These are phyloP conservation scores for Cladosporium austrohemisphaericum DNA, from an alignment of 2,329 filamentous ascomycete genomes.

Conservation along the genomic window DNA sequence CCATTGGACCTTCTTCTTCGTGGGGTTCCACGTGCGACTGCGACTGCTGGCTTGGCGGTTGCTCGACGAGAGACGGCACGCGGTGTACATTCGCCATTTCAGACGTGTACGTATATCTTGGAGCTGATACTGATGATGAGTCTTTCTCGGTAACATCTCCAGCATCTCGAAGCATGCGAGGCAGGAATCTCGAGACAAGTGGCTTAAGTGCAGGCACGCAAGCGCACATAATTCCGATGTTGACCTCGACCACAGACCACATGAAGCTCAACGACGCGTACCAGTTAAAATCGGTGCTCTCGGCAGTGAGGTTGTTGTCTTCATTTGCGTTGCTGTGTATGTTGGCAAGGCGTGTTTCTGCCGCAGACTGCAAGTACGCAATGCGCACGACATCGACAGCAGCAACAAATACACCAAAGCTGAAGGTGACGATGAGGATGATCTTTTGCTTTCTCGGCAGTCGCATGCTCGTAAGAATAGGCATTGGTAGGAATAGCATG, in stretches of 20 bases:
- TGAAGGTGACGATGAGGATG: slow-evolving; percentile 81
- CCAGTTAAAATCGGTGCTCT: slow-evolving; percentile 54
- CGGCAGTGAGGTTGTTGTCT: slow-evolving; percentile 25
- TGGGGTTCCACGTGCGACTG: slow-evolving; percentile 7
- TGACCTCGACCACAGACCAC: slow-evolving; percentile 92
- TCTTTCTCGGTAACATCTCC: slow-evolving; percentile 33
- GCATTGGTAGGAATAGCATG: slow-evolving; percentile 82
- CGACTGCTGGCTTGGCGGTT: neutral
- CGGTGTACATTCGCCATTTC: slow-evolving; percentile 25
- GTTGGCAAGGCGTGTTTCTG: slow-evolving; percentile 43
- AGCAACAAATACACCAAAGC: slow-evolving; percentile 80
- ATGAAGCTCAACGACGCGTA: slow-evolving; percentile 82
- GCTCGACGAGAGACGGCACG: slow-evolving; percentile 23
- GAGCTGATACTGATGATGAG: slow-evolving; percentile 4
- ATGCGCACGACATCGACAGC: slow-evolving; percentile 86
- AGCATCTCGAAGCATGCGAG: slow-evolving; percentile 53
- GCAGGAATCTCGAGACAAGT: slow-evolving; percentile 63
- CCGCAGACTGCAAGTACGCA: slow-evolving; percentile 78
- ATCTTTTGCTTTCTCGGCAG: slow-evolving; percentile 82
- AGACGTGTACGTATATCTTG: slow-evolving; percentile 10
- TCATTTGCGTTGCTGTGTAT: slow-evolving; percentile 31
- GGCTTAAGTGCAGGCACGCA: slow-evolving; percentile 93
- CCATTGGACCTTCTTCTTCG: slow-evolving; percentile 30
- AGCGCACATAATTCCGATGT: slow-evolving; percentile 82
- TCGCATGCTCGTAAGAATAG: slow-evolving; percentile 80